These are phyloP conservation scores for Ascochyta lentis DNA, from an alignment of 2,329 filamentous ascomycete species.

Conservation along the genomic window DNA sequence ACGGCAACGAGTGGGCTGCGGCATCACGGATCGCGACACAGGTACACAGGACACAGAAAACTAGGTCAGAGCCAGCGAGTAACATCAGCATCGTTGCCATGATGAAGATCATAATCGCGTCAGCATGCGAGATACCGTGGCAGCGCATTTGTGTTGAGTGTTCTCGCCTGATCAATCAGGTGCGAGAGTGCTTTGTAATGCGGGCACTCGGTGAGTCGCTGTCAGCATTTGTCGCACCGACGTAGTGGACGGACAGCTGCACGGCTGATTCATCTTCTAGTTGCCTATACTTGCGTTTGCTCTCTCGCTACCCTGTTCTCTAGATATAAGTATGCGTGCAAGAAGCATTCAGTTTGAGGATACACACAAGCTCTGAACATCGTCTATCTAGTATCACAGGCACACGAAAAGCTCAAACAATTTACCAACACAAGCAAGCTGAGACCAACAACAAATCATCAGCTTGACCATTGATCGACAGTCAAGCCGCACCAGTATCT, in stretches of 20 bases:
- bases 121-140: no score
- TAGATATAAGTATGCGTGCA: neutral
- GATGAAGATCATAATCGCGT: no score
- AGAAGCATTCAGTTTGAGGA: neutral
- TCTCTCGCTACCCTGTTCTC: neutral
- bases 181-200: neutral
- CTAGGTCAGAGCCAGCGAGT: no score
- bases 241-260: neutral
- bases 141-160: neutral
- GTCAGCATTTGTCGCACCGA: neutral
- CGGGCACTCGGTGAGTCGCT: slow-evolving; percentile 10
- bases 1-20: no score
- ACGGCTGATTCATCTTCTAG: neutral
- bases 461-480: neutral
- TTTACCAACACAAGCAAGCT: neutral
- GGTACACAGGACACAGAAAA: no score
- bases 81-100: no score
- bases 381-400: neutral
- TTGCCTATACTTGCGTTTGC: neutral
- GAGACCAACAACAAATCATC: neutral
- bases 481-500: neutral
- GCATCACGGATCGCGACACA: no score
- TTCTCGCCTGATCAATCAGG: neutral
- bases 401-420: neutral
- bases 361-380: neutral